A percentile compares a stretch with the other conserved stretches of the same genome.
phyloP scores from a whole-genome alignment of 2,329 filamentous ascomycete genomes.

The Iodosphaeria phyllophila region DNA sequence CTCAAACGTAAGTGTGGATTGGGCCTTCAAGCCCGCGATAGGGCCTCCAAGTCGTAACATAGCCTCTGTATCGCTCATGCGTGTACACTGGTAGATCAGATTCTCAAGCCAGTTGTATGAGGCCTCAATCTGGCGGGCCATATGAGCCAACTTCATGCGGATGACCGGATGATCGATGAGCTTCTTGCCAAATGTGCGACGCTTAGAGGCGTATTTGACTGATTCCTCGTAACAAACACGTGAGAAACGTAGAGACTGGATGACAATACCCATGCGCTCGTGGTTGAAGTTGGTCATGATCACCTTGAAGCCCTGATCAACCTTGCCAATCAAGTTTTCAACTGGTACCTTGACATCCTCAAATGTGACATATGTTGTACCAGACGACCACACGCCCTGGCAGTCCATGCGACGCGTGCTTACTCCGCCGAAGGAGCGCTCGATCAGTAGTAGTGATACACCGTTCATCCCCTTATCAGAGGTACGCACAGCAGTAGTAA shows the following conservation, averaged over 20 bases:
- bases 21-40: conserved; percentile 86
- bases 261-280: conserved; percentile 96
- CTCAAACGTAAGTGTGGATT: conserved; percentile 86
- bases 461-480: conserved; percentile 83
- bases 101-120: conserved; percentile 96
- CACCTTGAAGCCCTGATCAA: conserved; percentile 95
- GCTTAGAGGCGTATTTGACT: conserved; percentile 94
- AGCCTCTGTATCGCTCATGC: conserved; percentile 86
- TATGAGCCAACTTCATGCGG: conserved; percentile 91
- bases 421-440: conserved; percentile 68
- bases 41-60: conserved; percentile 92
- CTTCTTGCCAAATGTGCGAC: conserved; percentile 87
- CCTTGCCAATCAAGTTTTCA: conserved; percentile 95
- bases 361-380: conserved; percentile 94
- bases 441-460: conserved; percentile 77
- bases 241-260: conserved; percentile 87
- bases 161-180: conserved; percentile 96
- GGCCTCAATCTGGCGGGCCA: conserved; percentile 95
- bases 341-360: conserved; percentile 98
- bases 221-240: conserved; percentile 96
- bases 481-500: conserved; percentile 89
- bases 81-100: conserved; percentile 78
- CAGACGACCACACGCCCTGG: conserved; percentile 89
- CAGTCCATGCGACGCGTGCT: conserved; percentile 94
- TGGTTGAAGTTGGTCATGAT: conserved; percentile 99